phyloP scores from a whole-genome alignment of 805 yeast species.

The Starmerella ratchasimensis region DNA sequence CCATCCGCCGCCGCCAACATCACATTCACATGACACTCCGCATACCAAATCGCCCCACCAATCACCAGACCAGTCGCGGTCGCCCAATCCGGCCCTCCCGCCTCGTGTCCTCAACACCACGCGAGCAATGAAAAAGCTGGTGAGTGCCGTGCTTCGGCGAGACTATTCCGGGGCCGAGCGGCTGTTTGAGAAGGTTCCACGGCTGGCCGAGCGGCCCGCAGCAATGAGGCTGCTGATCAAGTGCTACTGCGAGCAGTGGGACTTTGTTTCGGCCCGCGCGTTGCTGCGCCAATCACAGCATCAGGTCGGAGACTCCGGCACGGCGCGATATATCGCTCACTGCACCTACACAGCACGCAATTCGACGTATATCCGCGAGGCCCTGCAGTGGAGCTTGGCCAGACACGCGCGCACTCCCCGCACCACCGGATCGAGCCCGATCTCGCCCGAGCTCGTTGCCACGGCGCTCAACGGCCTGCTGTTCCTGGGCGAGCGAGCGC shows the following conservation, averaged over 20 bases:
- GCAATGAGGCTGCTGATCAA: conserved; percentile 14
- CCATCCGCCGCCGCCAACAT: not conserved
- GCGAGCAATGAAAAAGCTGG: conserved; percentile 4
- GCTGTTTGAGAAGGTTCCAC: conserved; percentile 8
- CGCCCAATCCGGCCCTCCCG: not conserved
- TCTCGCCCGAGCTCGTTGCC: conserved; percentile 7
- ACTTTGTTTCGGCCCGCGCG: conserved; percentile 18
- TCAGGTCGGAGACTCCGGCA: conserved; percentile 8
- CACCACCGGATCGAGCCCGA: not conserved
- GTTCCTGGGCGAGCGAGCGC: conserved; percentile 10
- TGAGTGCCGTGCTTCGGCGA: conserved; percentile 3
- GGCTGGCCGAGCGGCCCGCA: conserved; percentile 7
- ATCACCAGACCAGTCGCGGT: not conserved
- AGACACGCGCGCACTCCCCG: not conserved
- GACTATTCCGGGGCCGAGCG: conserved; percentile 8
- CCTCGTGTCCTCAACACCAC: not conserved
- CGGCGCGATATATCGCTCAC: conserved; percentile 10
- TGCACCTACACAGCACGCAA: conserved; percentile 12
- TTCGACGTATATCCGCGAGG: conserved; percentile 10
- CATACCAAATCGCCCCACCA: not conserved
- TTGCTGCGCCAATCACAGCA: conserved; percentile 7
- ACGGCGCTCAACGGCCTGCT: conserved; percentile 14
- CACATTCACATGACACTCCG: not conserved
- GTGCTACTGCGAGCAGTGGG: conserved; percentile 14
- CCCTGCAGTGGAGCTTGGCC: conserved; percentile 3